Evolutionary conservation across 306 rosid genomes (phyloP), one percentile per base, ranked within the genome.

Genomic region (Sesbania bispinosa): DNA sequence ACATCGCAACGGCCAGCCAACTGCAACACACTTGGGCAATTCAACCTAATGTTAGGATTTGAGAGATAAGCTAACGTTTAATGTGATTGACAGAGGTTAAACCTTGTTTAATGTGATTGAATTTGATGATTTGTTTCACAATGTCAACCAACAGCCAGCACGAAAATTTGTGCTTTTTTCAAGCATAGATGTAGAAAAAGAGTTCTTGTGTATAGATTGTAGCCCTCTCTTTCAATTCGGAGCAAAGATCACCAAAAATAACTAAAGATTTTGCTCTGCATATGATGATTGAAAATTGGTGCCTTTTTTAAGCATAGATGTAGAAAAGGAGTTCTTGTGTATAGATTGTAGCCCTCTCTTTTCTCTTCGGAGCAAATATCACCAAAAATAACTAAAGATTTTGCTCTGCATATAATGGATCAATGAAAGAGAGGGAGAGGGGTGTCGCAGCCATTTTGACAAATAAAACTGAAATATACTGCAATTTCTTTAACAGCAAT

Each of bases 401-500:
- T 9, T 13, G 51, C 70, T 33, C 20, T 8, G 19, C 47, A 76
- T 19, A 29, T n/a, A 38, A 69, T 14, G 48, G 8, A 63, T 7
- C 7, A n/a, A 45, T 63, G 35, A 1, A n/a, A 35, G 47, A 35
- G 57, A 36, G 47, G 38, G 52, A 43, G 30, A 5, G 18, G 27
- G 43, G 8, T 16, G 39, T 23, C 23, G 4, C 3, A 3, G 52
- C 10, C 71, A 50, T 38, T 53, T 27, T 10, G 36, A 54, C 64
- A 26, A 74, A 7, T 26, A 45, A 39, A 63, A 26, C 15, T 5
- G 57, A 11, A 62, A 41, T 43, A 61, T 19, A 51, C 48, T 41
- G 79, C 43, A 32, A 30, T 70, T 78, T 39, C 81, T 38, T 16
- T 58, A 64, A 76, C 29, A 65, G 35, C 50, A 55, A 62, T 41